Evolutionary conservation across 257 asterid genomes (phyloP).

Genomic region (Solanum piurae): DNA sequence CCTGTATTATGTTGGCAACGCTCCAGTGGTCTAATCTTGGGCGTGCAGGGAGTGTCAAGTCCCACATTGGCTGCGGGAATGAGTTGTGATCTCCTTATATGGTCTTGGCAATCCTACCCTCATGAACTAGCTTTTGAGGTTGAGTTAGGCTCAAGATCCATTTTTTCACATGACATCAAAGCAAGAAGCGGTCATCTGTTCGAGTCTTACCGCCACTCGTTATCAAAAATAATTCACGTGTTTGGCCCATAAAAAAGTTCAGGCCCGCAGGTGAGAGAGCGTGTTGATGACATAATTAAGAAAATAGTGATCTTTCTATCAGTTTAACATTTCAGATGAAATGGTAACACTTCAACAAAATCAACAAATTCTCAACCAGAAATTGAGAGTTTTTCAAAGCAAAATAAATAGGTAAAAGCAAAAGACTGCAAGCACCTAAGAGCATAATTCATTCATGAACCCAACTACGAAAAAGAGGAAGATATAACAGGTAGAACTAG

Average conservation of each 20-base stretch:
- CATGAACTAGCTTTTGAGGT: neutral
- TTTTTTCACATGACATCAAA: neutral
- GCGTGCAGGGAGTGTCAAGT: neutral
- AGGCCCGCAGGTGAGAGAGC: neutral
- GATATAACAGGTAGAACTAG: neutral
- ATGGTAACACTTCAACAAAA: neutral
- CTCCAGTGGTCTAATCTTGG: neutral
- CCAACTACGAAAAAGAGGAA: neutral
- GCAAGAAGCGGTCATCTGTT: neutral
- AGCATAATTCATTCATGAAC: neutral
- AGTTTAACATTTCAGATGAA: neutral
- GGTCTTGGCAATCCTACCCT: neutral
- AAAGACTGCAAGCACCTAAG: neutral
- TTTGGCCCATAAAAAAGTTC: neutral
- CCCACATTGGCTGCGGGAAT: neutral
- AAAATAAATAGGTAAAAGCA: neutral
- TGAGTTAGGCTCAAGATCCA: neutral
- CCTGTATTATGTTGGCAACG: neutral
- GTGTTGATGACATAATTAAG: neutral
- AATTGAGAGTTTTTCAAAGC: neutral
- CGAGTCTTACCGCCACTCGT: neutral
- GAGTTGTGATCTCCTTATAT: neutral
- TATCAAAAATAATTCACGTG: neutral
- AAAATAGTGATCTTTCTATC: neutral
- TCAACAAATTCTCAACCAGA: neutral